Evolutionary conservation across 1,284 basidiomycete genomes (phyloP).

Genomic region (Pseudozyma thailandica): DNA sequence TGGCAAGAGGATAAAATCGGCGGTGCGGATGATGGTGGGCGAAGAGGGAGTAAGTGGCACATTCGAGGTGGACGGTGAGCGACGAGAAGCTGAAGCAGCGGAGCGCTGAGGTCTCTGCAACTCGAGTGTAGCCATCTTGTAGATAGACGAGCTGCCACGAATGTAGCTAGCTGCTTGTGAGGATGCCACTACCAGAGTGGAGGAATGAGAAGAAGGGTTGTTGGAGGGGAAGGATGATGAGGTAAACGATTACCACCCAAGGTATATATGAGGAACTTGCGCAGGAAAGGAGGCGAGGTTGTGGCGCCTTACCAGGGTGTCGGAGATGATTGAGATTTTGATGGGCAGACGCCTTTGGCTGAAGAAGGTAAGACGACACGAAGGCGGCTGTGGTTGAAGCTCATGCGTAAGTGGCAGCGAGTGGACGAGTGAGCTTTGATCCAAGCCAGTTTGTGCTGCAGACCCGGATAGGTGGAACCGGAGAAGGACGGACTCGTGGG

Average conservation of each 20-base stretch:
- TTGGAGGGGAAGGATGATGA: neutral
- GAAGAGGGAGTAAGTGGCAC: constrained; percentile 20
- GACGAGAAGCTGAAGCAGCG: constrained; percentile 4
- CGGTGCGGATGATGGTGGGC: constrained; percentile 46
- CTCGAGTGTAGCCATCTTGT: constrained; percentile 38
- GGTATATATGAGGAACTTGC: neutral
- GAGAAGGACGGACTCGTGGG: neutral
- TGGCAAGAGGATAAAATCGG: constrained; percentile 43
- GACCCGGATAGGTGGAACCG: neutral
- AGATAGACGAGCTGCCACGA: neutral
- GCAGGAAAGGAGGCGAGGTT: constrained; percentile 3
- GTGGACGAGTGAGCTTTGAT: neutral
- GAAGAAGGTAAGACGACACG: neutral
- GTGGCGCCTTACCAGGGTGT: constrained; percentile 3
- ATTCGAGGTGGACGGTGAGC: constrained; percentile 8
- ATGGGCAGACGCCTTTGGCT: too few relatives aligned
- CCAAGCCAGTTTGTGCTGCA: neutral
- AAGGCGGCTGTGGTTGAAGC: neutral
- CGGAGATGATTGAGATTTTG: too few relatives aligned
- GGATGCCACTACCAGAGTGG: constrained; percentile 13
- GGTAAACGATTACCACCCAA: neutral
- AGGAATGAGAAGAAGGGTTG: neutral
- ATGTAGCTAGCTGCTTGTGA: neutral
- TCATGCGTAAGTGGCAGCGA: neutral
- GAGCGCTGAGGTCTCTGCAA: constrained; percentile 30